phyloP scores from a whole-genome alignment of 139 green algal species.

The Chlamydomonas incerta region DNA sequence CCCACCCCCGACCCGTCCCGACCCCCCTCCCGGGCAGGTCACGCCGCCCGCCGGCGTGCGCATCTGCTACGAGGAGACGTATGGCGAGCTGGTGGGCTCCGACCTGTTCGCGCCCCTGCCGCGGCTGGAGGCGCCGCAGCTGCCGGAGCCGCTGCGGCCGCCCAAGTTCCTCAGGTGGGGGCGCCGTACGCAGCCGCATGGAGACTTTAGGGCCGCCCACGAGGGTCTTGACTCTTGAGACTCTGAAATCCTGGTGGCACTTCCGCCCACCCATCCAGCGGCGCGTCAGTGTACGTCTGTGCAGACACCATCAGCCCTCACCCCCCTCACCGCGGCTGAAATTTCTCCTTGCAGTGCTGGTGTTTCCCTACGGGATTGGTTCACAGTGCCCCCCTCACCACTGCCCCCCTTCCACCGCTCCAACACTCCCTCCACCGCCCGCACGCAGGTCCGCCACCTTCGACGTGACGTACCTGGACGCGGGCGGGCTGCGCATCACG shows the following conservation, averaged over 20 bases:
- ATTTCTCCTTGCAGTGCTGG: no score
- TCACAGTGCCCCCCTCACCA: background rate
- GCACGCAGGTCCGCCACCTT: background rate
- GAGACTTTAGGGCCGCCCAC: no score
- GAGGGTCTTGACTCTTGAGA: no score
- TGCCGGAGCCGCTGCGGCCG: constrained; percentile 58
- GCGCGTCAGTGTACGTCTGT: no score
- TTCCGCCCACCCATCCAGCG: no score
- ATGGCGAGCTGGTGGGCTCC: constrained; percentile 47
- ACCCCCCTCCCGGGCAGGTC: background rate
- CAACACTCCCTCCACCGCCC: background rate
- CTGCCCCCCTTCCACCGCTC: background rate
- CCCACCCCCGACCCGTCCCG: background rate
- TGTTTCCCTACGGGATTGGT: no score
- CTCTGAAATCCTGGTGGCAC: no score
- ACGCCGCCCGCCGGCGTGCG: background rate
- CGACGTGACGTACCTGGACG: constrained; percentile 53
- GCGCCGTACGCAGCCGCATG: no score
- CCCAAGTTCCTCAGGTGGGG: constrained; percentile 50
- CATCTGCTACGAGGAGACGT: constrained; percentile 67
- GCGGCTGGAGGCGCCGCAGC: constrained; percentile 46
- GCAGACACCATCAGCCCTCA: no score
- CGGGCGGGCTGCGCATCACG: constrained; percentile 51
- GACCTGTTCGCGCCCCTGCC: constrained; percentile 53
- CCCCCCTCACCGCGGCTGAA: no score